Base-by-base conservation (phyloP, 2,329 filamentous ascomycete genomes). In the Bipolaris cookei region DNA sequence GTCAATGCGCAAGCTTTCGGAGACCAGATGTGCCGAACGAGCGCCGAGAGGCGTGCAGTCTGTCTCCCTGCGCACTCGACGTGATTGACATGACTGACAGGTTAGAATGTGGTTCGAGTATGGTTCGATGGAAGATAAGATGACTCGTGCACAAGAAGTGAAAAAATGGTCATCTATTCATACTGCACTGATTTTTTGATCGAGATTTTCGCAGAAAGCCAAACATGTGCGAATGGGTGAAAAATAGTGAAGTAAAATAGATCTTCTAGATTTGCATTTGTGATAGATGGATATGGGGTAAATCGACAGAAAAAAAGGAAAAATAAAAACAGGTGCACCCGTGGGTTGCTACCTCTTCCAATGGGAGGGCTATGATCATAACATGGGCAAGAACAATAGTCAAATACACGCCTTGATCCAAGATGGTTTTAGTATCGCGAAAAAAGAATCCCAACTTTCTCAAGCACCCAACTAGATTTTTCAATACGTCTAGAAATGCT, bases 401-500 rank as follows among this genome's bases (percentile, higher is more conserved):
- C 13, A 37, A 42, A 8, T 42, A 42, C 39, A 42, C 39, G 39
- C 39, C 39, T 42, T 42, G 39, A 42, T 25, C 21, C 21, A 42
- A 42, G 39, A 25, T n/a, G 14, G 21, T 23, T 42, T 42, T 21
- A 25, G 23, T 42, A 42, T 42, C 39, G 39, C 39, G 39, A 30
- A 51, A 39, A 51, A 51, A 20, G 16, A n/a, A 51, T 20, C 4
- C 18, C 25, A 28, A 28, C 25, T 30, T 34, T 30, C 8, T 16
- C 38, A 28, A 11, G 25, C 35, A 7, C 16, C 23, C 4, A 32
- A 38, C 21, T 16, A 37, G 20, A 21, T 51, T 20, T n/a, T n/a
- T 45, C 10, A 20, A 21, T 25, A 18, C 13, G 2, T 68, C 63
- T 76, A 83, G 63, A 82, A 83, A 75, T 99, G 94, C 79, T 99